These are phyloP conservation scores for Xylogone sp. DNA, from an alignment of 2,329 filamentous ascomycete genomes.

Conservation along the genomic window DNA sequence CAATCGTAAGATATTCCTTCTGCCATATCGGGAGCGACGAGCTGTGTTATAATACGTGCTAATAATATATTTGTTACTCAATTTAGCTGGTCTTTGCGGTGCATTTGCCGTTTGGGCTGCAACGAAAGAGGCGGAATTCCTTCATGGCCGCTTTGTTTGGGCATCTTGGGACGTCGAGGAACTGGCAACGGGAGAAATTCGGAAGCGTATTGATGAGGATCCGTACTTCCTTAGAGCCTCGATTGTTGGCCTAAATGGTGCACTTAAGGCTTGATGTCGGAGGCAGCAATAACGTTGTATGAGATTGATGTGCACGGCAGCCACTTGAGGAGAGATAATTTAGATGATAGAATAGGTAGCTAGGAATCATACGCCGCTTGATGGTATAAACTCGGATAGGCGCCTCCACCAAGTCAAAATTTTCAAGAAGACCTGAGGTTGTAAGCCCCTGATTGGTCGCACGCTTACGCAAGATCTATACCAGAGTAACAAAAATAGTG, in stretches of 20 bases:
- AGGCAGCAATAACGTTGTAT: too few species aligned
- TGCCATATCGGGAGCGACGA: neutral
- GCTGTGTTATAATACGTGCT: neutral
- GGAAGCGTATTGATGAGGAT: constrained; percentile 2
- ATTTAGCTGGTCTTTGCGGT: constrained; percentile 1
- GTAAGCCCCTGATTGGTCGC: too few species aligned
- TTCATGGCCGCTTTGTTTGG: constrained; percentile 12
- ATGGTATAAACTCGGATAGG: too few species aligned
- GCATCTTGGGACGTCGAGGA: constrained; percentile 11
- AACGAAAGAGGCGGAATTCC: constrained; percentile 5
- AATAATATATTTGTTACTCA: neutral
- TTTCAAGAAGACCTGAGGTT: too few species aligned
- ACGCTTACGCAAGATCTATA: too few species aligned
- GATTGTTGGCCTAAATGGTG: neutral
- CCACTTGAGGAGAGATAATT: too few species aligned
- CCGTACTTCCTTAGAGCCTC: neutral
- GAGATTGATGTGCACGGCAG: too few species aligned
- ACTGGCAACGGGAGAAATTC: constrained; percentile 11
- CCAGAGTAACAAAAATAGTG: too few species aligned
- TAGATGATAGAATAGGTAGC: too few species aligned
- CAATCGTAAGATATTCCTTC: neutral
- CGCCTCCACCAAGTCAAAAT: too few species aligned
- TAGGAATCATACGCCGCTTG: too few species aligned
- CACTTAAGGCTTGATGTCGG: too few species aligned
- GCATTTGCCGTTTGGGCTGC: constrained; percentile 9